A percentile compares a stretch with the other conserved stretches of the same genome.
Conservation (phyloP, 2,329 filamentous ascomycete species). For the Venturia oleaginea region DNA sequence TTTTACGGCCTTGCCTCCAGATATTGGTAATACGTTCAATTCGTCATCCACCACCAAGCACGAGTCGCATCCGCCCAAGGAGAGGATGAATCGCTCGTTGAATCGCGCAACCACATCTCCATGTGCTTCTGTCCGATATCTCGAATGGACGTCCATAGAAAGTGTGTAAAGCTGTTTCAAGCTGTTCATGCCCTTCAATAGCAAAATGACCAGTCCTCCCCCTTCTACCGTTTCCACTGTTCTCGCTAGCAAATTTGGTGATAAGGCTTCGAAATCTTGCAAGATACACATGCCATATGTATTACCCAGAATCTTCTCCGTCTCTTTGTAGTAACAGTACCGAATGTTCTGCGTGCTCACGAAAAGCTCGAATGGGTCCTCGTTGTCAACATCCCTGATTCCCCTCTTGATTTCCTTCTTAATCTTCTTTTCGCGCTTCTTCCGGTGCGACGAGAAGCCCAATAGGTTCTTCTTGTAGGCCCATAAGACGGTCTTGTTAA, state of each 20-base stretch:
- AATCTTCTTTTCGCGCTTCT: slow-evolving; percentile 97
- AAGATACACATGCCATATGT: slow-evolving; percentile 98
- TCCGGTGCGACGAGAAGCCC: slow-evolving; percentile 85
- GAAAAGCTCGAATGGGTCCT: slow-evolving; percentile 96
- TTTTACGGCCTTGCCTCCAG: slow-evolving; percentile 83
- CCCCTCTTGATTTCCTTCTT: slow-evolving; percentile 97
- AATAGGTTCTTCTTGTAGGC: slow-evolving; percentile 97
- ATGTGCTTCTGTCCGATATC: slow-evolving; percentile 94
- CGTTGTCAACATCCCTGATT: slow-evolving; percentile 80
- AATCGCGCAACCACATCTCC: slow-evolving; percentile 91
- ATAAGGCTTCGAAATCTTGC: slow-evolving; percentile 96
- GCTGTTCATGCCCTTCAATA: slow-evolving; percentile 94
- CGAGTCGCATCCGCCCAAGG: slow-evolving; percentile 86
- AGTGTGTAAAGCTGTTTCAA: slow-evolving; percentile 94
- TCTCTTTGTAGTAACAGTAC: slow-evolving; percentile 99
- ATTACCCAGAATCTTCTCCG: slow-evolving; percentile 95
- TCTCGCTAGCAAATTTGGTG: slow-evolving; percentile 88
- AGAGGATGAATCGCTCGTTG: slow-evolving; percentile 95
- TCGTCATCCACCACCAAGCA: slow-evolving; percentile 97
- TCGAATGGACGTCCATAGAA: slow-evolving; percentile 94
- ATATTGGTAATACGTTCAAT: slow-evolving; percentile 93
- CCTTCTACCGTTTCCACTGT: slow-evolving; percentile 98
- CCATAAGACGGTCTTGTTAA: slow-evolving; percentile 95
- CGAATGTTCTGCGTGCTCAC: slow-evolving; percentile 93
- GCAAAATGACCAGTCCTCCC: slow-evolving; percentile 78